Evolutionary conservation across 1,284 basidiomycete species (phyloP), one percentile per base, ranked within the genome.

Genomic region (Sporisorium scitamineum): DNA sequence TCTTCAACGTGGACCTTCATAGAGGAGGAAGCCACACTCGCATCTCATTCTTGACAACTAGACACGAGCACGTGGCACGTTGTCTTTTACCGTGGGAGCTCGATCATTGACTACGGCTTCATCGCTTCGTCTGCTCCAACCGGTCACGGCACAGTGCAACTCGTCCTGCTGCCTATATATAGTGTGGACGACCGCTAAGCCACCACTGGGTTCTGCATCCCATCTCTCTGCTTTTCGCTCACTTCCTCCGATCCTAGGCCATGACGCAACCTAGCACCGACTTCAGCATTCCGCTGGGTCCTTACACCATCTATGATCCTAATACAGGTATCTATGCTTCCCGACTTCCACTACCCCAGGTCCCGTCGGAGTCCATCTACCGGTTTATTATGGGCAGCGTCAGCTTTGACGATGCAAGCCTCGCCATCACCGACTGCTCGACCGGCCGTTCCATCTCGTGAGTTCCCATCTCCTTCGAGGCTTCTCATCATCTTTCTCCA

Each of bases 381-480:
- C 48, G 68, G 44, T 56, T 58, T 31, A 54, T 47, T 26, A 10
- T 73, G 20, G 70, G 65, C 27, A 53, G 47, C 31, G 54, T 68
- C 18, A 54, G 45, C 57, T 68, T 73, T 20, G 65, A 73, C 9
- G 65, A 73, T 65, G 45, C 51, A 3, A 54, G 32, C 4, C 31
- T 37, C 2, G 70, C 56, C 27, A 54, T 73, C 57, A 73, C 61
- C 5, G 65, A 68, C 22, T 61, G 61, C 45, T 45, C 42, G 5
- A 57, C 52, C 6, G 70, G 61, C 10, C 54, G 51, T 14, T 39
- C 45, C 31, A 62, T 71, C 22, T 61, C 69, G 54, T 66, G 54
- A 65, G 63, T 59, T 7, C 29, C 14, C 3, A 13, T 47, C 14
- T 5, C 26, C 11, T 20, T 27, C 24, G 24, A 18, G 13, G 4